Conservation (phyloP, 2,329 filamentous ascomycete genomes). For the Akanthomyces lecanii region DNA sequence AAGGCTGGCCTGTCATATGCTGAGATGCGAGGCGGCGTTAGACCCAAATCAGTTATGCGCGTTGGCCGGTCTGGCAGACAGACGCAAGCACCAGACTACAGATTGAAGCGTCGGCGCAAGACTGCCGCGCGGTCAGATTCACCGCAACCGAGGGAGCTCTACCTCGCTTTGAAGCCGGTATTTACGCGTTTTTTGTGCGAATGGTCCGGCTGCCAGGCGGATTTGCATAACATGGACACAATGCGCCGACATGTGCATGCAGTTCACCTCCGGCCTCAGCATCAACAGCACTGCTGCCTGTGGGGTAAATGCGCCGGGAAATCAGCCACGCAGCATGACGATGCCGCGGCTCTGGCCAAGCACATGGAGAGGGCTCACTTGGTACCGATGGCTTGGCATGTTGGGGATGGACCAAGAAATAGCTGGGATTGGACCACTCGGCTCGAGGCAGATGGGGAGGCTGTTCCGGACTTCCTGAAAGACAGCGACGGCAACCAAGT, state of each 20-base stretch:
- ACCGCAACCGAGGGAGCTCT: constrained; percentile 38
- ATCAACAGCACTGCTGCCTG: constrained; percentile 21
- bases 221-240: constrained; percentile 60
- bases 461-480: constrained; percentile 47
- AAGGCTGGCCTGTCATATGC: constrained; percentile 30
- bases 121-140: constrained; percentile 38
- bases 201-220: constrained; percentile 55
- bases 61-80: not conserved
- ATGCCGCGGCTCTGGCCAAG: constrained; percentile 35
- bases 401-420: constrained; percentile 56
- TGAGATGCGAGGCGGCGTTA: constrained; percentile 19
- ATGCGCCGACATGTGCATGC: constrained; percentile 49
- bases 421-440: constrained; percentile 23
- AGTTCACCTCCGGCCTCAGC: constrained; percentile 40
- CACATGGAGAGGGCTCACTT: constrained; percentile 55
- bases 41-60: not conserved
- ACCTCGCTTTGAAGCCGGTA: constrained; percentile 36
- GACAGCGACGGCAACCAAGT: constrained; percentile 51
- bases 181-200: constrained; percentile 56
- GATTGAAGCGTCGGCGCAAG: constrained; percentile 35
- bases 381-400: constrained; percentile 50
- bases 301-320: constrained; percentile 31
- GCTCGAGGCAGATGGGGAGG: constrained; percentile 12
- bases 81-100: constrained; percentile 20
- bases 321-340: constrained; percentile 32